phyloP scores from a whole-genome alignment of 306 rosid species.

The Oxytropis ochrocephala region DNA sequence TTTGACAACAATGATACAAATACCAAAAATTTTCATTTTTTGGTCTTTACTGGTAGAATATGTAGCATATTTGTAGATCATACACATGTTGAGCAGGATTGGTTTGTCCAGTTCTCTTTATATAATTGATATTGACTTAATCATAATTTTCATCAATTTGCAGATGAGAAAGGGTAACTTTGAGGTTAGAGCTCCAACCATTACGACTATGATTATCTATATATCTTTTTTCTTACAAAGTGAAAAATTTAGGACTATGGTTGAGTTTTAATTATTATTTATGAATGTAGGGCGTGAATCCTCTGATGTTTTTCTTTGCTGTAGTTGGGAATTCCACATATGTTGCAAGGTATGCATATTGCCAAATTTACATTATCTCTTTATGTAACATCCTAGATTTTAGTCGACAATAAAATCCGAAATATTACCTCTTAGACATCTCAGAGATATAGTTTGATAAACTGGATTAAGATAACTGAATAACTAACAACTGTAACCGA shows the following conservation, averaged over 20 bases:
- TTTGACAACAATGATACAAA: neutral
- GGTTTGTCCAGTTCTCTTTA: neutral
- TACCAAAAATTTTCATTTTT: neutral
- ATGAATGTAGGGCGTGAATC: conserved; percentile 65
- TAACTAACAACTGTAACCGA: too few relatives aligned
- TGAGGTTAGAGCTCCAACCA: conserved; percentile 40
- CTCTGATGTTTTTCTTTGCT: conserved; percentile 76
- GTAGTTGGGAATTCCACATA: conserved; percentile 62
- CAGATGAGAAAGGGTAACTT: conserved; percentile 61
- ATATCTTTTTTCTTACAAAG: neutral
- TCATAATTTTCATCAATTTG: conserved; percentile 31
- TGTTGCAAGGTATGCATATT: conserved; percentile 60
- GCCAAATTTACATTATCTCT: neutral
- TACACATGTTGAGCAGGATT: neutral
- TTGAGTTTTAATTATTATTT: neutral
- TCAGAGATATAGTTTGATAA: too few relatives aligned
- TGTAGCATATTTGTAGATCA: neutral
- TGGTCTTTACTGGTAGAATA: neutral
- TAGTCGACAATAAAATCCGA: too few relatives aligned
- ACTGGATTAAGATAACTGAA: too few relatives aligned
- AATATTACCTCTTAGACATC: too few relatives aligned
- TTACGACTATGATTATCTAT: neutral
- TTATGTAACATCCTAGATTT: too few relatives aligned
- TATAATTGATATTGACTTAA: conserved; percentile 14
- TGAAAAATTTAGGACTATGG: neutral